These are phyloP conservation scores for Iberis amara DNA, from an alignment of 441 rosid genomes.

Conservation along the genomic window DNA sequence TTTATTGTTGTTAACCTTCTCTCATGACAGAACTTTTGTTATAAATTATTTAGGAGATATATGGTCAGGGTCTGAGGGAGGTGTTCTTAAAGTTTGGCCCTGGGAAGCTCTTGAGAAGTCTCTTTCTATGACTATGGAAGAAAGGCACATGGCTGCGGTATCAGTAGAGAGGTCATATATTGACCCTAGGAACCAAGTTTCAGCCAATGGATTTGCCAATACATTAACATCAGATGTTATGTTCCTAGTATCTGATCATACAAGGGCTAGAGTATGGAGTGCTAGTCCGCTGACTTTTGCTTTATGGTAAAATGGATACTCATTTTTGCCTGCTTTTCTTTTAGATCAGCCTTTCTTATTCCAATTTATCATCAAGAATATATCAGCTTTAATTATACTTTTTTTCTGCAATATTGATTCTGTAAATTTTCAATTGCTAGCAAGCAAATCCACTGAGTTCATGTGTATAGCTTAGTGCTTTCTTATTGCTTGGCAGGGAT, in stretches of 20 bases:
- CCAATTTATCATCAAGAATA: background rate
- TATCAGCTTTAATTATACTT: too few species aligned
- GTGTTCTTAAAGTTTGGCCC: conserved; percentile 56
- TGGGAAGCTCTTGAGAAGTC: conserved; percentile 55
- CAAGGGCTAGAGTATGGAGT: conserved; percentile 60
- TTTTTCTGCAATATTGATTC: too few species aligned
- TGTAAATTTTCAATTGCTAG: conserved; percentile 11
- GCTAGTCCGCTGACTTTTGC: conserved; percentile 48
- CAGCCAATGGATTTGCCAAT: conserved; percentile 41
- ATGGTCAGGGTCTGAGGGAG: conserved; percentile 75
- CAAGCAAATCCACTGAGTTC: conserved; percentile 16
- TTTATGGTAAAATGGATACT: conserved; percentile 42
- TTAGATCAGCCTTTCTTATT: background rate
- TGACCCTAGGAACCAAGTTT: conserved; percentile 47
- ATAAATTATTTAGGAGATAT: conserved; percentile 45
- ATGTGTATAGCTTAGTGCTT: background rate
- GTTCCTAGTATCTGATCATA: conserved; percentile 48
- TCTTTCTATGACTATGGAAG: conserved; percentile 35
- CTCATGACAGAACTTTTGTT: conserved; percentile 13
- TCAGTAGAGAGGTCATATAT: conserved; percentile 54
- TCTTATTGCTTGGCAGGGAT: conserved; percentile 41
- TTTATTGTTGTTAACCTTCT: background rate
- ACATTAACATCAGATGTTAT: conserved; percentile 52
- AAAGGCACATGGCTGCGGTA: conserved; percentile 42
- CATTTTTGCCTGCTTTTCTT: conserved; percentile 14